A percentile compares a stretch with the other conserved stretches of the same genome.
Conservation (phyloP, 108 stramenopile species). For the Nitzschia putrida region DNA sequence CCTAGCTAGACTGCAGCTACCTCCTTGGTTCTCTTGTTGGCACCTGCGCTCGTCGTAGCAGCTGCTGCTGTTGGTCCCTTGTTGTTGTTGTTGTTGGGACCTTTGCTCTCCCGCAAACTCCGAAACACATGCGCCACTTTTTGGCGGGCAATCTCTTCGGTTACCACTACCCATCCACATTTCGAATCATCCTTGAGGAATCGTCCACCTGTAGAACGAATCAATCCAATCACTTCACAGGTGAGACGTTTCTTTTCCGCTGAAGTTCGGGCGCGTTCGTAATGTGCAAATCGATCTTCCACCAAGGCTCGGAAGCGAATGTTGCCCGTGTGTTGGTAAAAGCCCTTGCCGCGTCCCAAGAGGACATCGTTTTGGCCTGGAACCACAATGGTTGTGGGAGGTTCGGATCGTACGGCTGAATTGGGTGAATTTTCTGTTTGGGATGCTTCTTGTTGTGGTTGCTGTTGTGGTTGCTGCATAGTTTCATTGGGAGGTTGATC, state of each 20-base stretch:
- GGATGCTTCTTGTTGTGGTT: neutral
- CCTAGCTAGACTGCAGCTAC: too few species aligned
- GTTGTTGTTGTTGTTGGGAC: neutral
- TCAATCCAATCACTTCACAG: constrained; percentile 22
- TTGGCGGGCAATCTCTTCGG: constrained; percentile 10
- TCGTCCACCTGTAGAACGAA: constrained; percentile 5
- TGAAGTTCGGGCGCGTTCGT: constrained; percentile 1
- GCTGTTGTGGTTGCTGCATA: neutral
- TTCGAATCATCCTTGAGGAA: constrained; percentile 23
- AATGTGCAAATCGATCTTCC: constrained; percentile 5
- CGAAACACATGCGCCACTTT: constrained; percentile 19
- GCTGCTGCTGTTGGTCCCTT: neutral
- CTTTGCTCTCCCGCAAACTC: neutral
- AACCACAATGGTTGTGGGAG: neutral
- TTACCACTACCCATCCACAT: constrained; percentile 20
- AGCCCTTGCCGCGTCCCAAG: constrained; percentile 34
- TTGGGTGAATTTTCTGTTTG: neutral
- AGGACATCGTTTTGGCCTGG: constrained; percentile 27
- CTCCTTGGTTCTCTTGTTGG: neutral
- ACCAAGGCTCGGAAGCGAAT: constrained; percentile 22
- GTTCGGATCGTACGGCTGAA: neutral
- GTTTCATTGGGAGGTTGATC: neutral
- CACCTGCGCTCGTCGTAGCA: neutral
- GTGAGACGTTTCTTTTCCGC: constrained; percentile 16
- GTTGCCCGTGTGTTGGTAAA: constrained; percentile 37